A percentile compares a stretch with the other conserved stretches of the same genome.
These are phyloP conservation scores for Pythium oligandrum DNA, from an alignment of 352 stramenopile genomes.

Conservation along the genomic window DNA sequence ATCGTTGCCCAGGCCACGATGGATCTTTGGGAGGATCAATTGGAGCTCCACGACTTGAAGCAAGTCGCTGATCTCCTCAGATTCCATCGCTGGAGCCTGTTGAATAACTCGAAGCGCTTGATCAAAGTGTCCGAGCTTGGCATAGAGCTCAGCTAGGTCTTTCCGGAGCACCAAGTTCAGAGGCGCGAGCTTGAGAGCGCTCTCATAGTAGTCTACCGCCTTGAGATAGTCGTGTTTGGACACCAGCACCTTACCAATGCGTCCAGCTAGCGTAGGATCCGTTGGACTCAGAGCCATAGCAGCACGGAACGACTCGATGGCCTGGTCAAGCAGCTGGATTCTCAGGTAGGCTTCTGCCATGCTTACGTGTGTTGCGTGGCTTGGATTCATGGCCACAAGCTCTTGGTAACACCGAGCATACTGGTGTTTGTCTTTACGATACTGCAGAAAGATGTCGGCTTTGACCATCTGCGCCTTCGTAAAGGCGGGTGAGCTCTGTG, in stretches of 20 bases:
- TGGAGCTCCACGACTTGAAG: conserved; percentile 69
- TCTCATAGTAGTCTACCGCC: conserved; percentile 93
- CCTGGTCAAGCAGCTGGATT: conserved; percentile 90
- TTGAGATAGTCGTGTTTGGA: conserved; percentile 93
- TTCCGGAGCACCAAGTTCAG: conserved; percentile 78
- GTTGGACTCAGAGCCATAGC: conserved; percentile 51
- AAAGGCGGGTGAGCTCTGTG: conserved; percentile 71
- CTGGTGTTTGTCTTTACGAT: conserved; percentile 88
- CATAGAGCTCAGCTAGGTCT: conserved; percentile 88
- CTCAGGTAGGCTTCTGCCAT: conserved; percentile 91
- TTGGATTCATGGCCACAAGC: conserved; percentile 78
- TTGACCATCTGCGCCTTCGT: conserved; percentile 89
- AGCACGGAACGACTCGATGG: conserved; percentile 70
- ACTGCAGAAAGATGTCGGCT: conserved; percentile 90
- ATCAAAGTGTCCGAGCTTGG: conserved; percentile 84
- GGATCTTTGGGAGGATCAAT: conserved; percentile 74
- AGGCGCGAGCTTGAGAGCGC: conserved; percentile 74
- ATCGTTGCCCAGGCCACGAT: conserved; percentile 60
- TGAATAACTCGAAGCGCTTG: conserved; percentile 79
- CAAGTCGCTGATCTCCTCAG: conserved; percentile 62
- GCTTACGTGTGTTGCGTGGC: conserved; percentile 67
- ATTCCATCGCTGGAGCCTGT: conserved; percentile 56
- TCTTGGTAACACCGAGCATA: conserved; percentile 90
- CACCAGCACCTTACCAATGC: conserved; percentile 89
- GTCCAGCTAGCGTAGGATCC: conserved; percentile 72